These are phyloP conservation scores for Diplodia scrobiculata DNA, from an alignment of 2,329 filamentous ascomycete genomes.

Conservation along the genomic window DNA sequence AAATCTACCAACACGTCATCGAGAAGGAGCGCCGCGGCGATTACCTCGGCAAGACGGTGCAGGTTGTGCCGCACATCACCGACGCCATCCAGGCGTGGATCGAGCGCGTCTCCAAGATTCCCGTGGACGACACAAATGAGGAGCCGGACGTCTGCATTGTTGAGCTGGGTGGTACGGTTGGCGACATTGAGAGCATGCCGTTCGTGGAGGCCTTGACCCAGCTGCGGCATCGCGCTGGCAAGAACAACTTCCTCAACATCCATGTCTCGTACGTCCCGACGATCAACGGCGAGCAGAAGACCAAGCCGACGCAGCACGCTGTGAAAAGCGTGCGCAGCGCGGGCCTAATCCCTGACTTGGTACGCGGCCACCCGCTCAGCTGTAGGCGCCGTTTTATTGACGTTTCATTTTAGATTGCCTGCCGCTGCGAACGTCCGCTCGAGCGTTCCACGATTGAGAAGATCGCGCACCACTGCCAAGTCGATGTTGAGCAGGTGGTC, in stretches of 20 bases:
- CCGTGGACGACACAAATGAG: slow-evolving; percentile 80
- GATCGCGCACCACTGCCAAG: slow-evolving; percentile 85
- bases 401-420: slow-evolving; percentile 68
- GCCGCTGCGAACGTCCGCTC: slow-evolving; percentile 79
- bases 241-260: slow-evolving; percentile 82
- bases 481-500: slow-evolving; percentile 81
- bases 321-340: slow-evolving; percentile 82
- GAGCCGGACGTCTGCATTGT: slow-evolving; percentile 92
- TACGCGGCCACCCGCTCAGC: slow-evolving; percentile 43
- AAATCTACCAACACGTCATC: slow-evolving; percentile 90
- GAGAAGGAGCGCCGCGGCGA: slow-evolving; percentile 70
- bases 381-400: slow-evolving; percentile 25
- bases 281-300: slow-evolving; percentile 80
- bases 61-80: slow-evolving; percentile 90
- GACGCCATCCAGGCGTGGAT: slow-evolving; percentile 93
- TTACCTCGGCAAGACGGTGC: slow-evolving; percentile 85
- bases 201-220: slow-evolving; percentile 87
- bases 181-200: slow-evolving; percentile 83
- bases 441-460: slow-evolving; percentile 76
- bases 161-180: slow-evolving; percentile 68
- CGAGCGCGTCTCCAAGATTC: slow-evolving; percentile 77
- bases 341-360: slow-evolving; percentile 64
- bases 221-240: slow-evolving; percentile 70
- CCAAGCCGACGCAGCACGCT: slow-evolving; percentile 92
- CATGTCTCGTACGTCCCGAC: slow-evolving; percentile 87